Base-by-base conservation (phyloP, 305 asterid species). In the Fraxinus floribunda region DNA sequence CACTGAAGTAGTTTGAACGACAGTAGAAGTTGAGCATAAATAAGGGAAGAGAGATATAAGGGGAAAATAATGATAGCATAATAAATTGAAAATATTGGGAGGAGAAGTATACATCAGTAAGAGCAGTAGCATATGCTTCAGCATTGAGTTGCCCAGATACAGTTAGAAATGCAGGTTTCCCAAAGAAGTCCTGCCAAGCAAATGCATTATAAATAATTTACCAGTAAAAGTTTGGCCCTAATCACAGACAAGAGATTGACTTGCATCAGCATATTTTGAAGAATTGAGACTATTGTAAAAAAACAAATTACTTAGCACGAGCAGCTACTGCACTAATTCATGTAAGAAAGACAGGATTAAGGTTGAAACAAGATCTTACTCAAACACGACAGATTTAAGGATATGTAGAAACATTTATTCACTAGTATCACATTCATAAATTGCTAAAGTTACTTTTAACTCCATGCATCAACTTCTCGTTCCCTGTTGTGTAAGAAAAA, bases 111-210 rank as follows among this genome's bases (percentile, higher is more conserved):
- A 97, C 99, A 92, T 97, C 98, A 77, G 97, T 86, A 70, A 97
- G 97, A 74, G 99, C 97, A 83, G 97, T 94, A 38, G 99, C 98
- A 87, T 97, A 94, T 89, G 98, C 89, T 93, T 97, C 99, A 81
- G 97, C 98, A 88, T 97, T 97, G 85, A 97, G 97, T 89, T 94
- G 99, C 76, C 99, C 99, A 52, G 99, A 97, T 20, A 97, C 98
- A 22, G 99, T 97, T 84, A 97, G 88, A 84, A 93, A 97, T 72
- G 99, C 98, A 78, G 94, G 98, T 86, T 91, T 94, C 76, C 98
- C 98, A 82, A 97, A 97, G 85, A 94, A 97, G 90, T 97, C 98
- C 99, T 94, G 97, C 75, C 87, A 88, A 52, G 79, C 39, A 55
- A 74, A 35, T 26, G 57, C 5, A 24, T 76, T 18, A 81, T 71